Conservation (phyloP, 2,329 filamentous ascomycete genomes). For the Cladosporium sphaerospermum region DNA sequence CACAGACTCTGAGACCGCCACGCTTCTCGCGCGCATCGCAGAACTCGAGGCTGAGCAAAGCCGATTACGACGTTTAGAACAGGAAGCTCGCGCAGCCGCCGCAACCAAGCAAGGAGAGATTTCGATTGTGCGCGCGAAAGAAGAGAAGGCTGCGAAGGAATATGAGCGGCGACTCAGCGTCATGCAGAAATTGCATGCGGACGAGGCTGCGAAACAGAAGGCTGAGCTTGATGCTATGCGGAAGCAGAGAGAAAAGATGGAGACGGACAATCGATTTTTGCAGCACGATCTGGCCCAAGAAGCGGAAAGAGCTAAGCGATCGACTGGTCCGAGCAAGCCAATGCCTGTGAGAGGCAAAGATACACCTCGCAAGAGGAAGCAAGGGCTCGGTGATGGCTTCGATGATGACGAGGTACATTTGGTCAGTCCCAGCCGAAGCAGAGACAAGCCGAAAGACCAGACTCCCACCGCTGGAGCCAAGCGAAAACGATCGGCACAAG, state of each 20-base stretch:
- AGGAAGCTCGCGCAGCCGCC: slow-evolving; percentile 43
- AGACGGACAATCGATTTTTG: slow-evolving; percentile 66
- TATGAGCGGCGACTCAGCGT: slow-evolving; percentile 58
- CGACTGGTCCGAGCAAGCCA: slow-evolving; percentile 19
- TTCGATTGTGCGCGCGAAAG: slow-evolving; percentile 66
- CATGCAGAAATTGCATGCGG: slow-evolving; percentile 57
- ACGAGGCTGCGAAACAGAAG: slow-evolving; percentile 59
- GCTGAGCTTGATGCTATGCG: slow-evolving; percentile 58
- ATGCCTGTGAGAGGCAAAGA: slow-evolving; percentile 15
- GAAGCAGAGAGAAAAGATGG: slow-evolving; percentile 57
- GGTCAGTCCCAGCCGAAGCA: slow-evolving; percentile 33
- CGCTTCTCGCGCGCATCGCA: slow-evolving; percentile 38
- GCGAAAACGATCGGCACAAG: slow-evolving; percentile 57
- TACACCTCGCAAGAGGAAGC: slow-evolving; percentile 25
- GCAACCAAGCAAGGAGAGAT: slow-evolving; percentile 65
- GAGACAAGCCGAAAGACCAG: slow-evolving; percentile 42
- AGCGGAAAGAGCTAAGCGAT: slow-evolving; percentile 46
- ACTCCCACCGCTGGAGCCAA: slow-evolving; percentile 61
- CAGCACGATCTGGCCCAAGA: slow-evolving; percentile 65
- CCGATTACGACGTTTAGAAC: slow-evolving; percentile 33
- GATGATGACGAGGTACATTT: slow-evolving; percentile 56
- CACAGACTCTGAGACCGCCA: slow-evolving; percentile 20
- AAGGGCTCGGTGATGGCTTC: slow-evolving; percentile 60
- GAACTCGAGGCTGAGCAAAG: slow-evolving; percentile 41
- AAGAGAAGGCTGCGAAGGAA: slow-evolving; percentile 55